These are phyloP conservation scores for Aspergillus caelatus DNA, from an alignment of 2,329 filamentous ascomycete genomes.

Conservation along the genomic window DNA sequence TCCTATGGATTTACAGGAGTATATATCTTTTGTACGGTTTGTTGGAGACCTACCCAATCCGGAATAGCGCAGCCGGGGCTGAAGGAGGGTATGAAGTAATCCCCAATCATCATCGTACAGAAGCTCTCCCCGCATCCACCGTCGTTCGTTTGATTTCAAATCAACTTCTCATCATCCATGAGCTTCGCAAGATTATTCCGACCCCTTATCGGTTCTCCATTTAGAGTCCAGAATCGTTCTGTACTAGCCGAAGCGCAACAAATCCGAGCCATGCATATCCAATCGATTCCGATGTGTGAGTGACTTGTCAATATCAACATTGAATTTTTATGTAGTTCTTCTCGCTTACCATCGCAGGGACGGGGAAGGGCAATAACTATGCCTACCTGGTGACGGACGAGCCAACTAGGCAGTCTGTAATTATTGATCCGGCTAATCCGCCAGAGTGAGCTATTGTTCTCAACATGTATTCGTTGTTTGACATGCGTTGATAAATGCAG, in stretches of 20 bases:
- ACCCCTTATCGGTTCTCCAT: constrained; percentile 19
- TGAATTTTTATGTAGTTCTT: not conserved
- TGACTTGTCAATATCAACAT: constrained; percentile 6
- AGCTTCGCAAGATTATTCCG: constrained; percentile 30
- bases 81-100: constrained; percentile 15
- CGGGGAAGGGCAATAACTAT: constrained; percentile 53
- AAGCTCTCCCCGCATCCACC: constrained; percentile 13
- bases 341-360: constrained; percentile 27
- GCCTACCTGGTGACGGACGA: constrained; percentile 56
- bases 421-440: constrained; percentile 56
- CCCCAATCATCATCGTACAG: constrained; percentile 9
- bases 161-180: constrained; percentile 27
- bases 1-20: no score
- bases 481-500: constrained; percentile 38
- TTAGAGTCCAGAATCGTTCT: constrained; percentile 10
- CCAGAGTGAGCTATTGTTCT: constrained; percentile 45
- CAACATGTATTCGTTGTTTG: not conserved
- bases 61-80: no score
- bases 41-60: no score
- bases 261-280: constrained; percentile 51
- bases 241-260: constrained; percentile 10
- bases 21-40: no score
- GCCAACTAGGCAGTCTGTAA: constrained; percentile 52
- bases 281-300: constrained; percentile 58
- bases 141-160: not conserved